Base-by-base conservation (phyloP, 1,139 yeast species). In the Yamadazyma buinensis region DNA sequence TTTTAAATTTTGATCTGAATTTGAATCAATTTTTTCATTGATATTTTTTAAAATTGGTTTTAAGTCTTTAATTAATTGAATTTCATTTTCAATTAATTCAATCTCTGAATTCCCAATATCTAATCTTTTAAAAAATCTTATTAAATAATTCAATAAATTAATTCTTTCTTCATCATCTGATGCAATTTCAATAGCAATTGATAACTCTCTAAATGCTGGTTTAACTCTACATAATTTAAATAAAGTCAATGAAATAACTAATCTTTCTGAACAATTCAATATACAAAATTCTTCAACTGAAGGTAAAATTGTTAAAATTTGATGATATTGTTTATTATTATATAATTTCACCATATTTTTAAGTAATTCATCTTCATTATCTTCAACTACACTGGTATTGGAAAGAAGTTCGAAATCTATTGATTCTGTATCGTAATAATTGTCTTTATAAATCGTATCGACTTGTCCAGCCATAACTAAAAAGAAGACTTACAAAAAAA, bases 131-230 rank as follows among this genome's bases (percentile, higher is more conserved):
- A 59, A 54, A 15, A 49, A 41, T 9, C 38, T 29, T 12, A 45
- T 36, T 26, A 58, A 37, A 26, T 48, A 44, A 12, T 31, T 19
- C 7, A 59, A 41, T 17, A 50, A 42, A 29, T 47, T 33, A 15
- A 47, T 47, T 29, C 52, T 40, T 15, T 47, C 49, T 6, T 28
- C 30, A 0, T 39, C 34, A 30, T 44, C 43, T 11, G 39, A 29
- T 29, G 57, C 57, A 20, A 46, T 34, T 36, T 61, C 67, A 8
- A 59, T 52, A 1, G 57, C 49, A 11, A 61, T 26, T 1, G 63
- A 50, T 13, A 58, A 36, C 35, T 59, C 58, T 21, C 66, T 38
- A 13, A 59, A 40, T 0, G 56, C 61, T 5, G 54, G 54, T 9
- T 46, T 46, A 9, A 44, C 31, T 18, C 67, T 38, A 1, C 66